phyloP scores from a whole-genome alignment of 2,329 filamentous ascomycete genomes.

The Hypoxylon sp. region DNA sequence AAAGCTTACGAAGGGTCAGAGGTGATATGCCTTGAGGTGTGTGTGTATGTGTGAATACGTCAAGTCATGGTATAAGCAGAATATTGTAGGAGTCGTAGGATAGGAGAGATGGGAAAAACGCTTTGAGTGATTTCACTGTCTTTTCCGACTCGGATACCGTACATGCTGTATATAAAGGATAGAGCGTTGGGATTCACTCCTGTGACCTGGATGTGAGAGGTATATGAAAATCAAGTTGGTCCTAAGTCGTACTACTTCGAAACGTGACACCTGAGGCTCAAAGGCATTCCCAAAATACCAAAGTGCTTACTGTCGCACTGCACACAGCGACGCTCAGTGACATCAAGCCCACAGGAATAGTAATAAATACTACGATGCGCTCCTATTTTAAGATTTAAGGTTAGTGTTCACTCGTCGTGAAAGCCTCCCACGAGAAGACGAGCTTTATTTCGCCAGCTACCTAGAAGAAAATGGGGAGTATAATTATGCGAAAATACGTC shows the following conservation, averaged over 20 bases:
- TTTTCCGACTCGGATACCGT: constrained; percentile 31
- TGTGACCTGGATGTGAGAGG: constrained; percentile 8
- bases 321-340: background rate
- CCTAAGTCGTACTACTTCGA: constrained; percentile 6
- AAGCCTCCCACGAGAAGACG: background rate
- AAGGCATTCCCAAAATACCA: background rate
- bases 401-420: background rate
- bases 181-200: constrained; percentile 16
- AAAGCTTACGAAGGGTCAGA: constrained; percentile 7
- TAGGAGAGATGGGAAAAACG: constrained; percentile 9
- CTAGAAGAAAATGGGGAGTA: constrained; percentile 19
- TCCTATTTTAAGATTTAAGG: background rate
- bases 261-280: constrained; percentile 15
- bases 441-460: background rate
- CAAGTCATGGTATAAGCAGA: background rate
- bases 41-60: background rate
- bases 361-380: constrained; percentile 17
- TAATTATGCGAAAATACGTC: constrained; percentile 37
- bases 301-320: constrained; percentile 8
- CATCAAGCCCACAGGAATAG: constrained; percentile 11
- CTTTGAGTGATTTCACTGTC: constrained; percentile 28
- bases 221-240: constrained; percentile 19
- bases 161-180: constrained; percentile 32
- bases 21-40: background rate
- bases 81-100: background rate